These are phyloP conservation scores for Gnomoniopsis smithogilvyi DNA, from an alignment of 2,329 filamentous ascomycete genomes.

Conservation along the genomic window DNA sequence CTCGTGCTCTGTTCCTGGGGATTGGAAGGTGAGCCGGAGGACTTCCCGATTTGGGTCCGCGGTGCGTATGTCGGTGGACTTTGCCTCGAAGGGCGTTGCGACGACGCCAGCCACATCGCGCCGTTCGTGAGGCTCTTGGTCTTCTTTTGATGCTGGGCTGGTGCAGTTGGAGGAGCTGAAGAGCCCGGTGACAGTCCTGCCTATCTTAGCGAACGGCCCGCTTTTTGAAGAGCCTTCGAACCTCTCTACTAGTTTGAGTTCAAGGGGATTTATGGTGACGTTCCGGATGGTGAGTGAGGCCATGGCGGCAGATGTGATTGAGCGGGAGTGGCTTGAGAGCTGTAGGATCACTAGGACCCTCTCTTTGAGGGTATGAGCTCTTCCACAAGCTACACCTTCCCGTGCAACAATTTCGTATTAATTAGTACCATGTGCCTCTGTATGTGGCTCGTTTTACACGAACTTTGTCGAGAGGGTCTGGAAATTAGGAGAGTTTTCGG, in stretches of 20 bases:
- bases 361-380: background rate
- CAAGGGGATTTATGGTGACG: conserved; percentile 13
- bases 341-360: background rate
- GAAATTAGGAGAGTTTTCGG: too few species aligned
- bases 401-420: too few species aligned
- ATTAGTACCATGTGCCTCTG: too few species aligned
- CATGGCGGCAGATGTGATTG: conserved; percentile 7
- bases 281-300: conserved; percentile 17
- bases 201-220: conserved; percentile 15
- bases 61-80: conserved; percentile 58
- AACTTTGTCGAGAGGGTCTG: too few species aligned
- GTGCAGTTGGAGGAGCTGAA: conserved; percentile 37
- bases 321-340: background rate
- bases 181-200: conserved; percentile 36
- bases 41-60: conserved; percentile 60
- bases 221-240: conserved; percentile 4
- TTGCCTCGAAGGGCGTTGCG: conserved; percentile 66
- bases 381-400: background rate
- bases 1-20: conserved; percentile 46
- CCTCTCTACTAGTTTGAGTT: conserved; percentile 13
- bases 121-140: conserved; percentile 33
- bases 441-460: too few species aligned
- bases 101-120: conserved; percentile 57
- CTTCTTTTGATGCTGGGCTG: conserved; percentile 21
- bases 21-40: conserved; percentile 71